Conservation (phyloP, 768 basidiomycete genomes). For the Calocybe indica region DNA sequence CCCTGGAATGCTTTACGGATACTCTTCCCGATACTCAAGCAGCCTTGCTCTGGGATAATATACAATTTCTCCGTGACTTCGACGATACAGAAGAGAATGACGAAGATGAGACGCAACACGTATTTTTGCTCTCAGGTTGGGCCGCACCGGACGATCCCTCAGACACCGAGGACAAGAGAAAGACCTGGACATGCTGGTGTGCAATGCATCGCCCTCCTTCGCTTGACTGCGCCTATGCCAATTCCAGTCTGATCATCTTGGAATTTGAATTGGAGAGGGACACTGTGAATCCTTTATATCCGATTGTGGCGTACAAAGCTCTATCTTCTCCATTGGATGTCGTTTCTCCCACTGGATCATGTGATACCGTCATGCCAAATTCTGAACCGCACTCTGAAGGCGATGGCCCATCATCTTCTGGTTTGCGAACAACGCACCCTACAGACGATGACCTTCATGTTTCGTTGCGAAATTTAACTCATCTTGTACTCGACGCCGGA, state of each 20-base stretch:
- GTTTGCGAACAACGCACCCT: too few relatives aligned
- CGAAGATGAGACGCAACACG: conserved; percentile 40
- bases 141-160: conserved; percentile 52
- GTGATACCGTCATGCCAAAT: background rate
- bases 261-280: conserved; percentile 81
- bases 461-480: too few relatives aligned
- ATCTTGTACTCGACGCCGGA: background rate
- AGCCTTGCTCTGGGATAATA: conserved; percentile 65
- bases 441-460: too few relatives aligned
- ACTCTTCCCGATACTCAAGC: conserved; percentile 62
- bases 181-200: conserved; percentile 66
- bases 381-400: too few relatives aligned
- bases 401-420: too few relatives aligned
- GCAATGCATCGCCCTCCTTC: conserved; percentile 50
- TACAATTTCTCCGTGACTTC: conserved; percentile 43
- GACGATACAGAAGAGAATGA: conserved; percentile 33
- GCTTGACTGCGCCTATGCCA: conserved; percentile 3
- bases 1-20: conserved; percentile 66
- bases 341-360: too few relatives aligned
- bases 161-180: conserved; percentile 25
- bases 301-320: conserved; percentile 9
- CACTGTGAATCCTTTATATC: conserved; percentile 63
- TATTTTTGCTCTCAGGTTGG: conserved; percentile 66
- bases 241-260: conserved; percentile 47
- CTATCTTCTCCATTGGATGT: too few relatives aligned